Evolutionary conservation across 768 basidiomycete species (phyloP).

Genomic region (Xerocomus spinulosus): DNA sequence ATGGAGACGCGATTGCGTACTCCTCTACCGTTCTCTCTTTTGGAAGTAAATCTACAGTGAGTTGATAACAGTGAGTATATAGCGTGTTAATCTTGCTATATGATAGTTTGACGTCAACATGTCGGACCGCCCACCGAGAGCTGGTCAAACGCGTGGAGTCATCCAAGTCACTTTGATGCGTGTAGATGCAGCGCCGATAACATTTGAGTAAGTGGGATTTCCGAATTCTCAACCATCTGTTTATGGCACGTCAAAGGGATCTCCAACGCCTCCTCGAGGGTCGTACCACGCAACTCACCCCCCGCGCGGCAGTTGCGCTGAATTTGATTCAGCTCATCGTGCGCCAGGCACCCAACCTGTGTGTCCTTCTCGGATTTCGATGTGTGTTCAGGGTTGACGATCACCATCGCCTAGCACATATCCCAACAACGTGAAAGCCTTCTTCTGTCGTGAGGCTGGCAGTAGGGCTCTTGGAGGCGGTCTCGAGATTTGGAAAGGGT

Average conservation of each 20-base stretch:
- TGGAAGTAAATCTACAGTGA: slow-evolving; percentile 29
- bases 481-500: slow-evolving; percentile 46
- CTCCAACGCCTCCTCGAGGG: slow-evolving; percentile 26
- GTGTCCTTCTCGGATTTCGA: slow-evolving; percentile 12
- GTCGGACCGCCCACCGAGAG: slow-evolving; percentile 20
- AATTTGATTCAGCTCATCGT: slow-evolving; percentile 49
- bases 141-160: slow-evolving; percentile 23
- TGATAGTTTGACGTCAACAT: slow-evolving; percentile 36
- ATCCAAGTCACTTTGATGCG: slow-evolving; percentile 31
- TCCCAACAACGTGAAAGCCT: slow-evolving; percentile 44
- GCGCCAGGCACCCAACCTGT: slow-evolving; percentile 46
- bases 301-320: slow-evolving; percentile 33
- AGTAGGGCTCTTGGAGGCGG: slow-evolving; percentile 24
- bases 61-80: slow-evolving; percentile 1
- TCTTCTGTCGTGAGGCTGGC: slow-evolving; percentile 37
- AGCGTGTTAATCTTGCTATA: neutral
- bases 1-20: slow-evolving; percentile 42
- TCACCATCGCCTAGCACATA: slow-evolving; percentile 31
- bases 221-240: neutral
- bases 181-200: slow-evolving; percentile 36
- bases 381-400: neutral
- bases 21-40: slow-evolving; percentile 31
- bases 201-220: slow-evolving; percentile 32
- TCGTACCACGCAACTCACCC: slow-evolving; percentile 18
- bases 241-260: slow-evolving; percentile 15